Evolutionary conservation across 75 land plant genomes (phyloP), one percentile per base, ranked within the genome.

Genomic region (Pinus tabuliformis): DNA sequence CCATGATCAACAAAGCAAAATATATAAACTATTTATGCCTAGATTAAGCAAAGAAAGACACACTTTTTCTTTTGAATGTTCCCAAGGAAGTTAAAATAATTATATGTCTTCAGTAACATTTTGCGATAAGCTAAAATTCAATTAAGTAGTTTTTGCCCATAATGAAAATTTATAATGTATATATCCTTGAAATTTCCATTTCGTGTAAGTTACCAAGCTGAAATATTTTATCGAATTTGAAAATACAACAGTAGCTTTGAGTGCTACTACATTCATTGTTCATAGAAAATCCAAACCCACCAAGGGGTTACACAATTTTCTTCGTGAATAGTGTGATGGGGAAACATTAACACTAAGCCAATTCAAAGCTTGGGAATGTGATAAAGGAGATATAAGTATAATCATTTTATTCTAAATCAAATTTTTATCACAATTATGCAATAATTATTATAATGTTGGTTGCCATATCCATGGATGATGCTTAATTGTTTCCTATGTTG

Each of bases 171-270:
- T 12, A 20, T 62, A n/a, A 15, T 59, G 6, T n/a, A 33, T 37
- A 11, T 5, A 59, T 57, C 17, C 20, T 39, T 20, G 22, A 37
- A 21, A n/a, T 52, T 62, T 17, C 49, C 21, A 58, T 39, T 58
- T 56, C n/a, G 18, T 65, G 37, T 82, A 96, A 96, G 81, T 96
- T 52, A 97, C 94, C 57, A 89, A 87, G 81, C 86, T 96, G 70
- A 90, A 96, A 76, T 95, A 97, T 16, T 96, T 93, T 77, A 82
- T 83, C 59, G 94, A 96, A 84, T 96, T 96, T 84, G 99, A 93
- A 81, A 94, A 94, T 76, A 94, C 91, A 22, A 62, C 96, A 7
- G 97, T 92, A 58, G 99, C 97, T 33, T 78, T 96, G 12, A 76
- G 84, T 33, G 89, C 94, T 21, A 86, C 95, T 8, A 88, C 89